Evolutionary conservation across 805 yeast species (phyloP).

Genomic region (Metschnikowia drakensbergensis): DNA sequence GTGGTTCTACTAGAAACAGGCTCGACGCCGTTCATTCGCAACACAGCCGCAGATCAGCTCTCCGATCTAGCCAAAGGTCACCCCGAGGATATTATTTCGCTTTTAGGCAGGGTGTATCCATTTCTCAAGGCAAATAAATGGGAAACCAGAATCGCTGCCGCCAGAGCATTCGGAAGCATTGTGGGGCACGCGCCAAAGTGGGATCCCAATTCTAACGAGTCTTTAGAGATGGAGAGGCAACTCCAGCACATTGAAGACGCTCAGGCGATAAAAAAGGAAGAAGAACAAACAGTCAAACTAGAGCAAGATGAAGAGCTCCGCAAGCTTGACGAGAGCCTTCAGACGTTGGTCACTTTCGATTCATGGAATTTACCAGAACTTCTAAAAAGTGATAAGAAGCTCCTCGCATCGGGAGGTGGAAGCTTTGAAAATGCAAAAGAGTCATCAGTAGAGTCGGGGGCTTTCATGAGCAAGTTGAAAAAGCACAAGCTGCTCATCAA

Average conservation of each 20-base stretch:
- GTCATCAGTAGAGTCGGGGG: conserved; percentile 38
- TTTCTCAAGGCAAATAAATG: conserved; percentile 77
- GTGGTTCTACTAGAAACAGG: conserved; percentile 81
- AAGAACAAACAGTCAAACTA: conserved; percentile 30
- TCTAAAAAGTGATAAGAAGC: conserved; percentile 47
- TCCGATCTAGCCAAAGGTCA: conserved; percentile 92
- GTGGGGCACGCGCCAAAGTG: conserved; percentile 72
- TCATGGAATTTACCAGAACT: conserved; percentile 50
- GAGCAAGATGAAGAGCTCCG: conserved; percentile 42
- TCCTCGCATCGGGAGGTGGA: conserved; percentile 62
- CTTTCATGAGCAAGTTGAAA: conserved; percentile 45
- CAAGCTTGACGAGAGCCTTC: conserved; percentile 37
- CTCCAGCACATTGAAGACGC: conserved; percentile 15
- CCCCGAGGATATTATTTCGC: conserved; percentile 83
- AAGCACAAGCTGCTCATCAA: conserved; percentile 46
- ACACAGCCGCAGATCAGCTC: conserved; percentile 95
- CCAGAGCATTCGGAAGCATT: conserved; percentile 91
- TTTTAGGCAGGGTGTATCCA: conserved; percentile 88
- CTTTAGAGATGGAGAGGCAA: conserved; percentile 22
- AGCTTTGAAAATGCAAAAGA: conserved; percentile 31
- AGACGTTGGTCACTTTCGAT: conserved; percentile 44
- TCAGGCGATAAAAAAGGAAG: conserved; percentile 25
- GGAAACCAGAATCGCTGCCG: conserved; percentile 96
- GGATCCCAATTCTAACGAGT: conserved; percentile 67
- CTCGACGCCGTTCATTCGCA: conserved; percentile 86